phyloP scores from a whole-genome alignment of 2,329 filamentous ascomycete genomes.

The Chlorencoelia australis region DNA sequence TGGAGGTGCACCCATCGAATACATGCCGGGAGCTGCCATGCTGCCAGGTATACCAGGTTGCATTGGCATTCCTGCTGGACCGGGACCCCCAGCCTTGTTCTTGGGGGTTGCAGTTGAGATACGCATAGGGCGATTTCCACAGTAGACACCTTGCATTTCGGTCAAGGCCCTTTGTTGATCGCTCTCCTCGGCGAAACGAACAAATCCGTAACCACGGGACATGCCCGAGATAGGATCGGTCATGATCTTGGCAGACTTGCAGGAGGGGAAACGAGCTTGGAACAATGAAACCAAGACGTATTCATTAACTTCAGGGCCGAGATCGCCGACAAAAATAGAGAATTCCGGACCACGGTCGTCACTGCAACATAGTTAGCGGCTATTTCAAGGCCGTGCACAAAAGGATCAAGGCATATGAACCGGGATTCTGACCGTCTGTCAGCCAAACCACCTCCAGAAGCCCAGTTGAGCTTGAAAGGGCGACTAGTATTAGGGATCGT shows the following conservation, averaged over 20 bases:
- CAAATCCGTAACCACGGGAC: slow-evolving; percentile 95
- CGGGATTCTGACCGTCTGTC: slow-evolving; percentile 65
- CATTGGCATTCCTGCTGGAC: slow-evolving; percentile 41
- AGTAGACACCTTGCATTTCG: slow-evolving; percentile 99
- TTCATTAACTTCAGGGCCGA: slow-evolving; percentile 97
- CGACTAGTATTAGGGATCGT: slow-evolving; percentile 89
- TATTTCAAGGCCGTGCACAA: slow-evolving; percentile 5
- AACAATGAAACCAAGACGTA: slow-evolving; percentile 96
- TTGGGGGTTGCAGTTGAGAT: slow-evolving; percentile 97
- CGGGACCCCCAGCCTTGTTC: slow-evolving; percentile 56
- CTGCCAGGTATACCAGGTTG: slow-evolving; percentile 38
- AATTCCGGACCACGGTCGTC: slow-evolving; percentile 95
- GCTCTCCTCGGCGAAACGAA: slow-evolving; percentile 89
- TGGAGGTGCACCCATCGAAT: slow-evolving; percentile 56
- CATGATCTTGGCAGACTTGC: slow-evolving; percentile 99
- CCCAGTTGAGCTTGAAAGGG: slow-evolving; percentile 99
- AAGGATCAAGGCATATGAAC: slow-evolving; percentile 21
- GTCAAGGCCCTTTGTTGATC: slow-evolving; percentile 93
- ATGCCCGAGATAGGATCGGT: slow-evolving; percentile 96
- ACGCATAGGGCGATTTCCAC: slow-evolving; percentile 95
- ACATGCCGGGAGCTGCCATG: slow-evolving; percentile 47
- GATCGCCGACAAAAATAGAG: slow-evolving; percentile 95
- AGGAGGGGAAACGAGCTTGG: slow-evolving; percentile 89
- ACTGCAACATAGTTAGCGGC: slow-evolving; percentile 36
- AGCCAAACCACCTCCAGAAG: slow-evolving; percentile 87